phyloP scores from a whole-genome alignment of 2,329 filamentous ascomycete genomes.

The Lachnellula suecica region DNA sequence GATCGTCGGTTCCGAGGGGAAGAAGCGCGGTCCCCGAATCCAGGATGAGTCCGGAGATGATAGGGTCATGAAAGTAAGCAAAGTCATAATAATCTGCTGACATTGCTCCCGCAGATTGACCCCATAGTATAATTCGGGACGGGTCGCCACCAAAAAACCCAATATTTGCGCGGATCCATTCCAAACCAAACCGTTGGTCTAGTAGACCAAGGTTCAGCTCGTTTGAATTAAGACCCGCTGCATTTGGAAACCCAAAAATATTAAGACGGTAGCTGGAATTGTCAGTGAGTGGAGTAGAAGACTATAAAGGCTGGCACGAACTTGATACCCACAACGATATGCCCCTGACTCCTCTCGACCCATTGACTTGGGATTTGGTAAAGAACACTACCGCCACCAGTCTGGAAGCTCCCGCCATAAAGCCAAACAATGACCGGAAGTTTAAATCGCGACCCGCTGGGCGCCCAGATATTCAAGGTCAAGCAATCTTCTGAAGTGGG shows the following conservation, averaged over 20 bases:
- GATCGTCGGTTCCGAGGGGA: slow-evolving; percentile 9
- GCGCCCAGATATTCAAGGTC: slow-evolving; percentile 37
- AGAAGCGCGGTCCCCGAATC: slow-evolving; percentile 22
- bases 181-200: slow-evolving; percentile 46
- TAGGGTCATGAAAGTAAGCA: slow-evolving; percentile 25
- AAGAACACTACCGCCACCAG: slow-evolving; percentile 15
- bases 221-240: slow-evolving; percentile 12
- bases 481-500: slow-evolving; percentile 35
- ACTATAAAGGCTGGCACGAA: slow-evolving; percentile 21
- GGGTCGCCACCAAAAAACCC: slow-evolving; percentile 58
- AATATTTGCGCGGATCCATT: slow-evolving; percentile 60
- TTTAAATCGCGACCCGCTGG: slow-evolving; percentile 21
- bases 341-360: slow-evolving; percentile 18
- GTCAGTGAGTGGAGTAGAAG: background rate
- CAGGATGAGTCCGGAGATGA: slow-evolving; percentile 20
- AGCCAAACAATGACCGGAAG: slow-evolving; percentile 42
- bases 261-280: slow-evolving; percentile 33
- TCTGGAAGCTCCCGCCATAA: slow-evolving; percentile 38
- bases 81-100: slow-evolving; percentile 39
- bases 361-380: slow-evolving; percentile 19
- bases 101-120: slow-evolving; percentile 56
- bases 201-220: slow-evolving; percentile 46
- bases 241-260: slow-evolving; percentile 28
- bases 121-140: slow-evolving; percentile 51
- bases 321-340: slow-evolving; percentile 35